Evolutionary conservation across 106 monocot species (phyloP), one percentile per base, ranked within the genome.

Genomic region (Dendrobium huoshanense): DNA sequence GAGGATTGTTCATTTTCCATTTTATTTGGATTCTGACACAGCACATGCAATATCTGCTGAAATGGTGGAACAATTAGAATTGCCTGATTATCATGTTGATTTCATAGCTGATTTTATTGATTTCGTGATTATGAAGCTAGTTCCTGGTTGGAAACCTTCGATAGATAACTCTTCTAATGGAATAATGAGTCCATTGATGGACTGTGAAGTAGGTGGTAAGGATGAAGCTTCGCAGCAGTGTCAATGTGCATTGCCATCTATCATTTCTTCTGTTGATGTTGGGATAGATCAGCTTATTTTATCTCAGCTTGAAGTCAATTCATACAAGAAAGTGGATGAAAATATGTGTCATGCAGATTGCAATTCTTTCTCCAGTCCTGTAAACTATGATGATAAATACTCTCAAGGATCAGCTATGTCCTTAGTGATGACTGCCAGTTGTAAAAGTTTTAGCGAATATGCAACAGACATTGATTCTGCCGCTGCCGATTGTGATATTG

Each of bases 71-170:
- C 83, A 88, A 17, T 67, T 90, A 20, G 85, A 90, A 1, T 74
- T 90, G 29, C 58, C 90, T 29, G 81, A 90, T 72, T 77, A 83
- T 82, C 90, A 93, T 82, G 92, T 90, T 25, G 55, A 68, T 20
- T 90, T 93, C 75, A 87, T 93, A 65, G 86, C 92, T 54, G 81
- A 90, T 55, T 93, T 93, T 33, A 93, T 93, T 77, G 90, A 93
- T 83, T 85, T 80, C 59, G 41, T 90, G 47, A 87, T 93, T 27
- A 80, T 81, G 82, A 88, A 86, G 29, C 77, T 93, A 27, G 83
- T 90, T 31, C 85, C 92, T 68, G 65, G 77, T 13, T 90, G 90
- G 90, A 80, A 54, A 47, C 83, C 86, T 55, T 79, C 82, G 10
- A 76, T 29, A 25, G 67, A 85, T 73, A 47, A 49, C 47, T 72